phyloP scores from a whole-genome alignment of 2,329 filamentous ascomycete species.

The Paracorniculantispora psalliotae region DNA sequence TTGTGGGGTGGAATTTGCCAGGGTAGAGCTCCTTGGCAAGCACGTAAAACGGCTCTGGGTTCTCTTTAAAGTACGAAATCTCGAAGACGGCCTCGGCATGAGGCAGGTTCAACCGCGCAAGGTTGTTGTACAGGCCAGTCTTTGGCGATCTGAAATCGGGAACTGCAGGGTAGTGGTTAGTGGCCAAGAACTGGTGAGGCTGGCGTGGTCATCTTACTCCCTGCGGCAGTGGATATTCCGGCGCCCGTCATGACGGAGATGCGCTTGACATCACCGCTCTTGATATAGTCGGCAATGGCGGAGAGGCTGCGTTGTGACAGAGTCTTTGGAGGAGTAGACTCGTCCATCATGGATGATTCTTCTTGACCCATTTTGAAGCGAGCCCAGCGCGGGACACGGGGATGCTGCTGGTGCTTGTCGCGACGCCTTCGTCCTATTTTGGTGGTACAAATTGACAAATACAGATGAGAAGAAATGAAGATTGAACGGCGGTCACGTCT shows the following conservation, averaged over 20 bases:
- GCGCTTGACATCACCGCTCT: slow-evolving; percentile 57
- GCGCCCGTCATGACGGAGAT: slow-evolving; percentile 91
- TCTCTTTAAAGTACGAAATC: slow-evolving; percentile 77
- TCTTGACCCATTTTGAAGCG: slow-evolving; percentile 78
- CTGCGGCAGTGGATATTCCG: slow-evolving; percentile 73
- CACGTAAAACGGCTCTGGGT: slow-evolving; percentile 87
- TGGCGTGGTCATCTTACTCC: slow-evolving; percentile 42
- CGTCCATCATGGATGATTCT: slow-evolving; percentile 59
- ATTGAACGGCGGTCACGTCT: background rate
- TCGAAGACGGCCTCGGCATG: slow-evolving; percentile 93
- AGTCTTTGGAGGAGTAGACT: slow-evolving; percentile 57
- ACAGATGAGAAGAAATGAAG: background rate
- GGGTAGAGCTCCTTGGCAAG: slow-evolving; percentile 90
- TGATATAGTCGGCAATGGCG: slow-evolving; percentile 76
- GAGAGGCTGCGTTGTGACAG: slow-evolving; percentile 65
- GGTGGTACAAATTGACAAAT: slow-evolving; percentile 17
- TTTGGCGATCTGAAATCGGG: slow-evolving; percentile 93
- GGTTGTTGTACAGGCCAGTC: slow-evolving; percentile 89
- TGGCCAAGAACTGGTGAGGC: background rate
- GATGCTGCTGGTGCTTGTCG: slow-evolving; percentile 30
- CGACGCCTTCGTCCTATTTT: slow-evolving; percentile 37
- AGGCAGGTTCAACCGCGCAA: slow-evolving; percentile 78
- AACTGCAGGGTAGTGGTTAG: slow-evolving; percentile 44
- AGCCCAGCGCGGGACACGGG: slow-evolving; percentile 28
- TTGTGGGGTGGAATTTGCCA: slow-evolving; percentile 79